These are phyloP conservation scores for Funneliformis caledonium DNA, from an alignment of 371 early-diverging fungal species.

Conservation along the genomic window DNA sequence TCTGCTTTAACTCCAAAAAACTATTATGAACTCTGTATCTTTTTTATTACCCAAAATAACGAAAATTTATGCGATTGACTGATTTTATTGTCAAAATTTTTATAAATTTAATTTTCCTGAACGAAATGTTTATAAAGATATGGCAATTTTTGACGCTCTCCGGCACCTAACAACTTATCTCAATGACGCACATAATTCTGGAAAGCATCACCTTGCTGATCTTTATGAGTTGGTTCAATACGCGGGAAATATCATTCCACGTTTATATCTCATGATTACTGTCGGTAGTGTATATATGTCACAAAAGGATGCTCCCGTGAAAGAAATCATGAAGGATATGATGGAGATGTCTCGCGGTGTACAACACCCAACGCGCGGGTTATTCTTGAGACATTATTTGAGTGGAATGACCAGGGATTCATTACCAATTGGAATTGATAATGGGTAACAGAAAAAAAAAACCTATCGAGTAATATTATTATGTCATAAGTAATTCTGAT, in stretches of 20 bases:
- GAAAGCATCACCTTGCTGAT: constrained; percentile 90
- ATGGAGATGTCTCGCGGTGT: constrained; percentile 97
- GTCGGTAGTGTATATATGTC: constrained; percentile 95
- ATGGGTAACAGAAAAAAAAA: constrained; percentile 52
- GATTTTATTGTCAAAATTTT: constrained; percentile 13
- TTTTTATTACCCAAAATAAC: constrained; percentile 10
- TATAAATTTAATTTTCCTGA: constrained; percentile 27
- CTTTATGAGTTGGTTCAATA: constrained; percentile 97
- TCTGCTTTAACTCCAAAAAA: constrained; percentile 92
- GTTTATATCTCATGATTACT: constrained; percentile 96
- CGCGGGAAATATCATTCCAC: constrained; percentile 95
- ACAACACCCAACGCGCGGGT: constrained; percentile 95
- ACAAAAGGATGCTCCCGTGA: constrained; percentile 82
- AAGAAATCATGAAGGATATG: constrained; percentile 96
- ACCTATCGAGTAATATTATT: background rate
- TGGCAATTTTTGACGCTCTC: constrained; percentile 95
- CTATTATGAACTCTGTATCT: constrained; percentile 95
- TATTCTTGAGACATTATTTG: constrained; percentile 94
- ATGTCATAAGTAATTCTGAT: background rate
- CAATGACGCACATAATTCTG: constrained; percentile 81
- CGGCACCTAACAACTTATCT: constrained; percentile 86
- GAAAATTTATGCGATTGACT: background rate
- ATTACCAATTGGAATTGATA: constrained; percentile 64
- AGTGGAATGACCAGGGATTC: constrained; percentile 91
- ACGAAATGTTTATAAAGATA: constrained; percentile 58